These are phyloP conservation scores for Paratinospora sagittata DNA, from an alignment of 164 flowering plant species.

Conservation along the genomic window DNA sequence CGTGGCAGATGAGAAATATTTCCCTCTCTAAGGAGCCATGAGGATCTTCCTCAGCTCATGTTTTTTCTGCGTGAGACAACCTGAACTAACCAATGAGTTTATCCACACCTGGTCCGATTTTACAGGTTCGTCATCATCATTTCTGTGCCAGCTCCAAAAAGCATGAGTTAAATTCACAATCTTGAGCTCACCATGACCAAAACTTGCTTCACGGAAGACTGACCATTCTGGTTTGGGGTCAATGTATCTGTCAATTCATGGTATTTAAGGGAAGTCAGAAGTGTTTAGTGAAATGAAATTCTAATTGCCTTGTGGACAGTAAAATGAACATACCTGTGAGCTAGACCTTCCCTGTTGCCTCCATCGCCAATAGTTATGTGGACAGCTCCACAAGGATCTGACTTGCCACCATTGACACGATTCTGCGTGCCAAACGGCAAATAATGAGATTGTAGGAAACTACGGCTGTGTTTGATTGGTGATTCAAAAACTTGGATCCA, in stretches of 20 bases:
- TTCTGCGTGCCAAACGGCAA: slow-evolving; percentile 47
- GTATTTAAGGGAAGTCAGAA: neutral
- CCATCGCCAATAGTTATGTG: slow-evolving; percentile 98
- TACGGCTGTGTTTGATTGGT: too few relatives aligned
- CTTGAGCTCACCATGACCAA: slow-evolving; percentile 91
- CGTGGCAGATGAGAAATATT: neutral
- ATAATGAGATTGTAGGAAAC: slow-evolving; percentile 4
- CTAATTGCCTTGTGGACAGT: neutral
- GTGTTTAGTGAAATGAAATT: neutral
- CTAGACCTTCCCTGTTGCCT: slow-evolving; percentile 95
- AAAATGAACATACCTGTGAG: slow-evolving; percentile 44
- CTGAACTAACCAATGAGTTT: slow-evolving; percentile 57
- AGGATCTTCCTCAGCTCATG: slow-evolving; percentile 45
- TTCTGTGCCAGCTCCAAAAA: slow-evolving; percentile 93
- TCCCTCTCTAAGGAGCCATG: slow-evolving; percentile 30
- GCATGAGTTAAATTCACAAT: slow-evolving; percentile 73
- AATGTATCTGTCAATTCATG: slow-evolving; percentile 41
- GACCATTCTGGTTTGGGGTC: slow-evolving; percentile 86
- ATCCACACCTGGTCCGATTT: slow-evolving; percentile 78
- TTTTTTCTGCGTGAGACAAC: slow-evolving; percentile 39
- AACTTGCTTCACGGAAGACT: slow-evolving; percentile 92
- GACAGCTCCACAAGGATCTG: slow-evolving; percentile 80
- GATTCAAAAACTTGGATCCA: too few relatives aligned
- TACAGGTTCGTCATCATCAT: slow-evolving; percentile 84
- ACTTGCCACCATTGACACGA: slow-evolving; percentile 59